Evolutionary conservation across 257 asterid genomes (phyloP).

Genomic region (Craterostigma plantagineum): DNA sequence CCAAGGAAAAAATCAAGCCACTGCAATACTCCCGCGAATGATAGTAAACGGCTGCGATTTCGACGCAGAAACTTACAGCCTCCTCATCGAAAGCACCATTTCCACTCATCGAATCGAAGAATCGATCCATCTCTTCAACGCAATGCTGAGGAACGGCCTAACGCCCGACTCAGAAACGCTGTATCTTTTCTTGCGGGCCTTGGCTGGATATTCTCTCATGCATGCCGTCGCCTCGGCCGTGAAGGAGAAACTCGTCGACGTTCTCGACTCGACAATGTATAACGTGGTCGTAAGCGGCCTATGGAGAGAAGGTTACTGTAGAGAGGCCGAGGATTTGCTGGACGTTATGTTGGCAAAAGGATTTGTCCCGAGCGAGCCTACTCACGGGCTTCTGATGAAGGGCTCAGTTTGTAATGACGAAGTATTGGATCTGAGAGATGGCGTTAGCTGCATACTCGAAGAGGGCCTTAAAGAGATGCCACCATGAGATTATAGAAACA

Average conservation of each 20-base stretch:
- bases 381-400: constrained; percentile 45
- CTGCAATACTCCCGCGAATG: constrained; percentile 37
- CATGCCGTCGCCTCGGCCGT: constrained; percentile 31
- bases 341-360: constrained; percentile 70
- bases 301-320: constrained; percentile 54
- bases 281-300: constrained; percentile 41
- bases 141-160: constrained; percentile 35
- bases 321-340: constrained; percentile 30
- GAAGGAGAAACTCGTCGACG: constrained; percentile 16
- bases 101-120: constrained; percentile 12
- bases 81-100: constrained; percentile 28
- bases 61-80: constrained; percentile 32
- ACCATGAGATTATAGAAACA: too few relatives aligned
- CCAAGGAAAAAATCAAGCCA: constrained; percentile 11
- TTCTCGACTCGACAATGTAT: constrained; percentile 27
- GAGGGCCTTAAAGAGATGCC: constrained; percentile 27
- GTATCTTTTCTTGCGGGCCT: constrained; percentile 22
- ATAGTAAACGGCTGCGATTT: constrained; percentile 29
- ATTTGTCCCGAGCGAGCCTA: constrained; percentile 50
- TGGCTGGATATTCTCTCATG: constrained; percentile 25
- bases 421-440: constrained; percentile 15
- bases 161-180: constrained; percentile 35
- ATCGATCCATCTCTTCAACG: constrained; percentile 20
- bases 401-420: too few relatives aligned
- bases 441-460: constrained; percentile 44